These are phyloP conservation scores for Coemansia sp. DNA, from an alignment of 192 early-diverging fungal genomes.

Conservation along the genomic window DNA sequence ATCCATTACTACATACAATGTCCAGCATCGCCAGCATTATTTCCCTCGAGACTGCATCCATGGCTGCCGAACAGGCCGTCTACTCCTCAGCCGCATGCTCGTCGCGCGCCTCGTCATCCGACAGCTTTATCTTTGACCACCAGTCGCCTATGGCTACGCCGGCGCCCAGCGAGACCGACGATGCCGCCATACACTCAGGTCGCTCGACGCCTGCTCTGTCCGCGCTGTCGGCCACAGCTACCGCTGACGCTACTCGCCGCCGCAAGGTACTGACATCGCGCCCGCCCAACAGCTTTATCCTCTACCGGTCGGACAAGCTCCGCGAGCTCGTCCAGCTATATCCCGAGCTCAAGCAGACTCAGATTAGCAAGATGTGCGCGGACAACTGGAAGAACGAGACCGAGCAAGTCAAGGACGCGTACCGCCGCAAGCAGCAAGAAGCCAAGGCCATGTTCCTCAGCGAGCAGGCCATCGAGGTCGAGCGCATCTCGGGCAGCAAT, in stretches of 20 bases:
- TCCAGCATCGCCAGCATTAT: conserved; percentile 55
- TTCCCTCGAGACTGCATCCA: conserved; percentile 25
- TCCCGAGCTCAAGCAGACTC: conserved; percentile 57
- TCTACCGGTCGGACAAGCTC: conserved; percentile 58
- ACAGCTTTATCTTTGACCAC: conserved; percentile 30
- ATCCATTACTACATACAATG: conserved; percentile 26
- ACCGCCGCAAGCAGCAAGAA: conserved; percentile 54
- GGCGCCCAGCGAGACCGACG: conserved; percentile 18
- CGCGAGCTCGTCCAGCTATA: conserved; percentile 48
- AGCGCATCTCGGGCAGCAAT: conserved; percentile 48
- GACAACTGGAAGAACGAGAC: conserved; percentile 58
- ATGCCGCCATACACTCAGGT: conserved; percentile 18
- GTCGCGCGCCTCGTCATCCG: conserved; percentile 32
- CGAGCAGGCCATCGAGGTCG: conserved; percentile 53
- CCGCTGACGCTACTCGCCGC: conserved; percentile 39
- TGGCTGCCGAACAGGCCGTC: conserved; percentile 14
- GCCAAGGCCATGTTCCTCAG: conserved; percentile 51
- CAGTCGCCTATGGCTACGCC: conserved; percentile 21
- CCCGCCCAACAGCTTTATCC: conserved; percentile 59
- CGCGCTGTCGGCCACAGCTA: conserved; percentile 22
- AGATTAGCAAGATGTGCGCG: conserved; percentile 60
- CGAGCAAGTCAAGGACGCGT: conserved; percentile 52
- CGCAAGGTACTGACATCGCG: conserved; percentile 57
- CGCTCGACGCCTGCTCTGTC: conserved; percentile 24
- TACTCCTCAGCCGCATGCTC: conserved; percentile 15